Evolutionary conservation across 2,329 filamentous ascomycete species (phyloP).

Genomic region (Parastagonospora nodorum): DNA sequence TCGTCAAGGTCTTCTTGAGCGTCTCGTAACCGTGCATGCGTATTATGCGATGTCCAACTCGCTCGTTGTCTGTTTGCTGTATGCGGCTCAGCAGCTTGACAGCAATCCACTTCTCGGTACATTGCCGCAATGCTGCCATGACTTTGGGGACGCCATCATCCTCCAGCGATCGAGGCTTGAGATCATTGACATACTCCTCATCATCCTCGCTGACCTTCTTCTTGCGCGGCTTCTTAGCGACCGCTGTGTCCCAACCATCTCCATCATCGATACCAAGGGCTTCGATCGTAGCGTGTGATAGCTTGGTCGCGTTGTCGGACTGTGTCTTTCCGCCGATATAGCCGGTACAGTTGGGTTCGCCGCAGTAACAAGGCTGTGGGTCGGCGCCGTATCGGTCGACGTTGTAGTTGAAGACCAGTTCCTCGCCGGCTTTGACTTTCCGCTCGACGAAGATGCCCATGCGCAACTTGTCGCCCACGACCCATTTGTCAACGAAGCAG

Average conservation of each 20-base stretch:
- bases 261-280: conserved; percentile 92
- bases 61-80: conserved; percentile 83
- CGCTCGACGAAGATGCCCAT: conserved; percentile 98
- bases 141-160: conserved; percentile 88
- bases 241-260: conserved; percentile 88
- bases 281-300: conserved; percentile 87
- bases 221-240: conserved; percentile 88
- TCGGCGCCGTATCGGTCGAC: conserved; percentile 97
- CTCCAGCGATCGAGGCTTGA: conserved; percentile 77
- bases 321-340: conserved; percentile 98
- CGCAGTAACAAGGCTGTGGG: conserved; percentile 96
- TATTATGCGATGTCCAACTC: conserved; percentile 84
- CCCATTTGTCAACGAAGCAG: conserved; percentile 99
- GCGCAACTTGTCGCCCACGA: conserved; percentile 92
- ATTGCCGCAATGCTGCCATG: conserved; percentile 96
- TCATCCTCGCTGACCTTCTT: conserved; percentile 92
- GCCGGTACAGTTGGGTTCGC: conserved; percentile 89
- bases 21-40: conserved; percentile 98
- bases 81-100: conserved; percentile 92
- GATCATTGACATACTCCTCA: conserved; percentile 91
- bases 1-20: conserved; percentile 81
- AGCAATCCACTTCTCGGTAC: conserved; percentile 99
- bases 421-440: conserved; percentile 83
- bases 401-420: conserved; percentile 99
- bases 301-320: conserved; percentile 90